Evolutionary conservation across 2,329 filamentous ascomycete species (phyloP), one percentile per base, ranked within the genome.

Genomic region (Drechmeria coniospora): DNA sequence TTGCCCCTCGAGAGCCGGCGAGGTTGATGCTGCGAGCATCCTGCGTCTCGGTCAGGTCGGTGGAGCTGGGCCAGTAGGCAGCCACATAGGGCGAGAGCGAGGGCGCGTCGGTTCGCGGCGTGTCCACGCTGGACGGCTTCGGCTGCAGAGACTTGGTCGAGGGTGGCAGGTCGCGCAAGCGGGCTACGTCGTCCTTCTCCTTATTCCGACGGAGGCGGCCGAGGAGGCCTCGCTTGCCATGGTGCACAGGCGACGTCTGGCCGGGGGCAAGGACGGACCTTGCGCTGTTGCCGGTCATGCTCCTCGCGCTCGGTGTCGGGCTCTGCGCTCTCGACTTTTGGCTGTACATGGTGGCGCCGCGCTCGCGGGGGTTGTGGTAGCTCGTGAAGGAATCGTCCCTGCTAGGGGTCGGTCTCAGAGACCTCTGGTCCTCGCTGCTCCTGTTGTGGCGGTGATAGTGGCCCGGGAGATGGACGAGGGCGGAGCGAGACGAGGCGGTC

Each of bases 221-320:
- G 18, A 72, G 48, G 7, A 72, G 42, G 23, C 63, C 58, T 32
- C 63, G 56, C 45, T 65, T 69, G 25, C 56, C 55, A 23, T 66
- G 62, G 28, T 61, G 59, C 6, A 54, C 54, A 2, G 76, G 74
- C 3, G 74, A 79, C 12, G 62, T 62, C 43, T 74, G 68, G 15
- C 64, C 65, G 33, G 71, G 65, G 14, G 49, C 37, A 42, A 62
- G 49, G 39, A 56, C 43, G 53, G 63, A 45, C 43, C 59, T 62
- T 48, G 63, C 47, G 53, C 68, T 52, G 28, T 52, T 54, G 16
- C 43, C 38, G 57, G 50, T 45, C 14, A 59, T 65, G 44, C 77
- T 82, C 40, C 68, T 68, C 23, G 68, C 61, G 50, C 81, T 90
- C 6, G 84, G 79, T 1, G 82, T 81, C 15, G 86, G 83, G 51